Base-by-base conservation (phyloP, 2,329 filamentous ascomycete species). In the Macrophomina tecta region DNA sequence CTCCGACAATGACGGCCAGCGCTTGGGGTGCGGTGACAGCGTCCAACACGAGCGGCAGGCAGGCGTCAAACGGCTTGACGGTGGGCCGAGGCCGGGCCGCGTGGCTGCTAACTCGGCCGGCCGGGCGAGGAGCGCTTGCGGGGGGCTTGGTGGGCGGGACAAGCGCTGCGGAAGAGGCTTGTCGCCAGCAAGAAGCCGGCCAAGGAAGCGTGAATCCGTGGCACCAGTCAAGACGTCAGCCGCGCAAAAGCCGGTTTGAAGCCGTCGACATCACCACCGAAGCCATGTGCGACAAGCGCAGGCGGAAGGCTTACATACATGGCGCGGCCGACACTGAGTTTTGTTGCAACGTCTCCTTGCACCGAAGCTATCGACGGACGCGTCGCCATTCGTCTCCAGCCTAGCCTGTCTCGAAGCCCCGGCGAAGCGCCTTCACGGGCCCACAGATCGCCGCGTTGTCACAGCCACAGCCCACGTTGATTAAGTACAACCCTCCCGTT, bases 341-440 rank as follows among this genome's bases (percentile, higher is more conserved):
- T 60, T 14, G 9, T 28, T 36, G n/a, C 45, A 23, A 36, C 58
- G 32, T 23, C 36, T 34, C 55, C 55, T 45, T 60, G 38, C 23
- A 38, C 30, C 34, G 46, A 64, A 36, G 52, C 52, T 49, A 38
- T 38, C 23, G 45, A 51, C 23, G 23, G 61, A 52, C 61, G 48
- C 46, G 60, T 58, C 53, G 34, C 34, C 34, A 58, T 46, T 53
- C 49, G 34, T 64, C n/a, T 34, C n/a, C 36, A 52, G 58, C 32
- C 23, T 62, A 64, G 61, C 18, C 23, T 48, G 11, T 23, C 32
- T 28, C 18, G 14, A 8, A 36, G 23, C 36, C 38, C 45, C 61
- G 61, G 48, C 61, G 46, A 53, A 14, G 42, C 56, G 40, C 56
- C 40, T 36, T 18, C 28, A 6, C 48, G 18, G 61, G 49, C 49